A percentile compares a stretch with the other conserved stretches of the same genome.
Conservation (phyloP, 164 flowering plant species). For the Vitis labrusca region DNA sequence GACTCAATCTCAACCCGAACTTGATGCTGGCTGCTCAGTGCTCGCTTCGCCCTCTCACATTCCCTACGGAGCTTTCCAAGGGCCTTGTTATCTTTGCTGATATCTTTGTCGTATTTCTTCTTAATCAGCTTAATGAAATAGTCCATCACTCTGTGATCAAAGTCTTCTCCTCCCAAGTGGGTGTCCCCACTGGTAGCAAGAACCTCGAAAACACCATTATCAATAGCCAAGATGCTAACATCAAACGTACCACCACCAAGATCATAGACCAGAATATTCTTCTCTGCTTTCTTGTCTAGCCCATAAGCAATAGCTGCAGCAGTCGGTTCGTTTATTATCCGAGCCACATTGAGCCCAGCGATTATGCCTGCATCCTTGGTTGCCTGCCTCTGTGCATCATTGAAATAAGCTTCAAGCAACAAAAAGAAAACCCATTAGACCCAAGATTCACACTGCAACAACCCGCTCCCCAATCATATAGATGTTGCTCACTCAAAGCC, state of each 20-base stretch:
- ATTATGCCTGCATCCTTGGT: constrained; percentile 58
- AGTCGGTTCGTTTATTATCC: constrained; percentile 61
- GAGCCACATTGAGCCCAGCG: constrained; percentile 53
- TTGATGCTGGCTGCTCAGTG: constrained; percentile 60
- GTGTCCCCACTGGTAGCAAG: constrained; percentile 55
- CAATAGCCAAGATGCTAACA: constrained; percentile 46
- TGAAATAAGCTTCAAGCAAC: constrained; percentile 49
- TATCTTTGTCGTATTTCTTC: constrained; percentile 48
- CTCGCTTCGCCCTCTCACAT: constrained; percentile 53
- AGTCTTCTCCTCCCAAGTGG: constrained; percentile 63
- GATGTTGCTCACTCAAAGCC: no score
- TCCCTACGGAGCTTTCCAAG: constrained; percentile 50
- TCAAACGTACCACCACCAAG: constrained; percentile 66
- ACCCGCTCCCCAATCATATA: no score
- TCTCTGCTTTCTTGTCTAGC: constrained; percentile 46
- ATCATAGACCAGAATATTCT: constrained; percentile 47
- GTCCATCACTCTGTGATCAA: constrained; percentile 57
- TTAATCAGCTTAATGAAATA: constrained; percentile 50
- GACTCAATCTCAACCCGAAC: constrained; percentile 52
- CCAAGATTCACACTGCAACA: neutral
- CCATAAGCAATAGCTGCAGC: constrained; percentile 64
- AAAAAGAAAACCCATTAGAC: neutral
- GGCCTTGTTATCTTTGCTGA: constrained; percentile 48
- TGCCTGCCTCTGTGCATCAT: constrained; percentile 61
- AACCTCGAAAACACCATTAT: constrained; percentile 56